Evolutionary conservation across 169 alveolate species (phyloP).

Genomic region (Condylostoma magnum): DNA sequence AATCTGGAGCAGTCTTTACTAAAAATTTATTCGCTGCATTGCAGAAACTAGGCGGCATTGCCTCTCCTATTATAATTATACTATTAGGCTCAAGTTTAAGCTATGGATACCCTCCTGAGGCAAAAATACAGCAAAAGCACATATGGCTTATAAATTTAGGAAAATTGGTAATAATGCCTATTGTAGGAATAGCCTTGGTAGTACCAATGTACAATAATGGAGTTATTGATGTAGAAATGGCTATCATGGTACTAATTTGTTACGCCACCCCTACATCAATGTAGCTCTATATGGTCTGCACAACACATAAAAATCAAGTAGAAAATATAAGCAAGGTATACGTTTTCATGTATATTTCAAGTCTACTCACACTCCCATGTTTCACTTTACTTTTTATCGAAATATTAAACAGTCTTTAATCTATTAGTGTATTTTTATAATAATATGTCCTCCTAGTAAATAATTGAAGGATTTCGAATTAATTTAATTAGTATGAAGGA

Average conservation of each 20-base stretch:
- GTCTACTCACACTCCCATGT: too few species aligned
- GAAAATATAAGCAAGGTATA: conserved; percentile 17
- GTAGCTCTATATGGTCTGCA: conserved; percentile 9
- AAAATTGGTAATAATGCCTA: conserved; percentile 13
- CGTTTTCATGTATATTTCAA: conserved; percentile 21
- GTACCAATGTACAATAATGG: neutral
- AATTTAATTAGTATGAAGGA: conserved; percentile 59
- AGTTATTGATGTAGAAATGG: conserved; percentile 2
- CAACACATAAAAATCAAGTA: neutral
- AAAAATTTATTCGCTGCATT: neutral
- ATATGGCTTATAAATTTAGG: neutral
- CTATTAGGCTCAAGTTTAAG: conserved; percentile 13
- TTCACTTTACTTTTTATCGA: too few species aligned
- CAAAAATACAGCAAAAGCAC: neutral
- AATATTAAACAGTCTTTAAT: too few species aligned
- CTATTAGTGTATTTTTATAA: too few species aligned
- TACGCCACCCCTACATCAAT: conserved; percentile 23
- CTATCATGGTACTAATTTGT: neutral
- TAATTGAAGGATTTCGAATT: conserved; percentile 63
- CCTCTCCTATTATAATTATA: neutral
- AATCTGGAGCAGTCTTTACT: conserved; percentile 3
- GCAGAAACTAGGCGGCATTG: neutral
- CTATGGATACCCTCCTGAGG: conserved; percentile 29
- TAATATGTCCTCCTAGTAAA: too few species aligned
- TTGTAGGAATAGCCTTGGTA: neutral